These are phyloP conservation scores for Termitomyces sp. DNA, from an alignment of 768 basidiomycete species.

Conservation along the genomic window DNA sequence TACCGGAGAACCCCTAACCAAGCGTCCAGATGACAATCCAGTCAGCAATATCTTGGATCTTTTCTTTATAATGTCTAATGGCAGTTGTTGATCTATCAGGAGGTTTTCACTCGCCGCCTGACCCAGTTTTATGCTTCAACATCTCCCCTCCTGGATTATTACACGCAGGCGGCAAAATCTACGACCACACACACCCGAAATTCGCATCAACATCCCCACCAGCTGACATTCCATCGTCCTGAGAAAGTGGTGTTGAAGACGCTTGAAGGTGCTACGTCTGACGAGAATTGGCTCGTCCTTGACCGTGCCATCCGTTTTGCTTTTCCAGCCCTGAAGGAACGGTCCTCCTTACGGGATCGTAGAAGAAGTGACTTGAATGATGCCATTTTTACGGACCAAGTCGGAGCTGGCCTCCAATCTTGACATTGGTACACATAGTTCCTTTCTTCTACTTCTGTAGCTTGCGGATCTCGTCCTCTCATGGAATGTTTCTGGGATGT, in stretches of 20 bases:
- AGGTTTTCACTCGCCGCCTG: conserved; percentile 74
- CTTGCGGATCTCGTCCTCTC: background rate
- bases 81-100: conserved; percentile 45
- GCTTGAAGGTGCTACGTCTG: conserved; percentile 71
- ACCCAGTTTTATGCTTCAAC: conserved; percentile 77
- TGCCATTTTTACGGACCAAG: conserved; percentile 38
- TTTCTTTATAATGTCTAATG: background rate
- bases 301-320: conserved; percentile 54
- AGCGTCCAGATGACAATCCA: conserved; percentile 86
- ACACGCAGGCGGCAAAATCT: conserved; percentile 28
- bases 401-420: conserved; percentile 18
- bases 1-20: conserved; percentile 86
- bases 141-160: conserved; percentile 78
- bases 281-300: conserved; percentile 88
- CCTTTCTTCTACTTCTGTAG: conserved; percentile 6
- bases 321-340: conserved; percentile 60
- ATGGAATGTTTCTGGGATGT: background rate
- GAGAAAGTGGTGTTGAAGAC: conserved; percentile 53
- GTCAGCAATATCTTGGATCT: conserved; percentile 39
- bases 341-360: conserved; percentile 35
- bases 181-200: conserved; percentile 25
- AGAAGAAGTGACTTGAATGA: conserved; percentile 54
- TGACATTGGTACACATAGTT: conserved; percentile 1
- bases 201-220: conserved; percentile 47
- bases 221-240: conserved; percentile 41